Evolutionary conservation across 2,329 filamentous ascomycete species (phyloP).

Genomic region (Colletotrichum karsti): DNA sequence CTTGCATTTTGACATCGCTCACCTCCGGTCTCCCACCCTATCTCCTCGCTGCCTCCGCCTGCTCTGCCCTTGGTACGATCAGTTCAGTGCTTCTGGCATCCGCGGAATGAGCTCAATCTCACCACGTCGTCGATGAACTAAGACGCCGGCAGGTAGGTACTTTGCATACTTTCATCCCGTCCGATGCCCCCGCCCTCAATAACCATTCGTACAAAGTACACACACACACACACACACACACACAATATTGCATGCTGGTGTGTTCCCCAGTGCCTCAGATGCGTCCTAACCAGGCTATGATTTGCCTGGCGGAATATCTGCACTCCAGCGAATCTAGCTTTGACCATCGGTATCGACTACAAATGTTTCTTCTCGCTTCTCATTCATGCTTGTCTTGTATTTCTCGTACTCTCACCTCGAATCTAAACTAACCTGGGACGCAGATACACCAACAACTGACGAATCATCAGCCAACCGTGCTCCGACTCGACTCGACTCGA

Average conservation of each 20-base stretch:
- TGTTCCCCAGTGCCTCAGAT: neutral
- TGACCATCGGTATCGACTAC: neutral
- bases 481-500: conserved; percentile 1
- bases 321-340: neutral
- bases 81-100: neutral
- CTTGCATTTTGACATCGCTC: neutral
- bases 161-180: neutral
- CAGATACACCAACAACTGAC: neutral
- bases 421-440: neutral
- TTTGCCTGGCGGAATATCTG: conserved; percentile 1
- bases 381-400: neutral
- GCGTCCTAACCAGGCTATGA: neutral
- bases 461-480: neutral
- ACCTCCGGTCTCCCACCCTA: neutral
- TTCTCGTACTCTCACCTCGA: neutral
- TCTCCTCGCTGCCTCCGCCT: neutral
- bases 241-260: neutral
- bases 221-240: neutral
- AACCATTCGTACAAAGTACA: neutral
- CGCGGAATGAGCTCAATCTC: neutral
- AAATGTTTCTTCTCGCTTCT: neutral
- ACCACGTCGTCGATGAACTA: too few relatives aligned
- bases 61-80: neutral
- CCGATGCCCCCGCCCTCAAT: neutral
- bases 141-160: neutral